These are phyloP conservation scores for Aspergillus indologenus DNA, from an alignment of 495 filamentous ascomycete genomes.

Conservation along the genomic window DNA sequence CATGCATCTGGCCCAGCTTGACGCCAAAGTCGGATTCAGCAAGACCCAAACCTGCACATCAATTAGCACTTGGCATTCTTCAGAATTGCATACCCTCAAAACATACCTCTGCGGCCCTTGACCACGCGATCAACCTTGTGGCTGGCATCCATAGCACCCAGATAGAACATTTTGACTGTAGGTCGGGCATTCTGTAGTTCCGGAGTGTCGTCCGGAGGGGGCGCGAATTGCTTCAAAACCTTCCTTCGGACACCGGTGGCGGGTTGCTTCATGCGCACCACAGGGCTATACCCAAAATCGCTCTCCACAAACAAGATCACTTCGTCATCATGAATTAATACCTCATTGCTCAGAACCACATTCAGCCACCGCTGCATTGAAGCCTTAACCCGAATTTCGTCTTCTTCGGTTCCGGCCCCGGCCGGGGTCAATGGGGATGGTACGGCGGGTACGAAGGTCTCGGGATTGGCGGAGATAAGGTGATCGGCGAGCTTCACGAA, in stretches of 20 bases:
- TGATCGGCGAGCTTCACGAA: conserved; percentile 94
- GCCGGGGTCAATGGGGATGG: conserved; percentile 88
- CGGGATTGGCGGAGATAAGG: conserved; percentile 90
- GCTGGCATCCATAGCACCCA: conserved; percentile 89
- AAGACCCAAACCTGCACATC: conserved; percentile 73
- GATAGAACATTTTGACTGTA: conserved; percentile 91
- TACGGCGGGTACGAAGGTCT: conserved; percentile 95
- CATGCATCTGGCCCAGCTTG: conserved; percentile 77
- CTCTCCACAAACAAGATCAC: conserved; percentile 96
- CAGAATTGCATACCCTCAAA: neutral
- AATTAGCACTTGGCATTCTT: neutral
- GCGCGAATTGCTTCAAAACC: conserved; percentile 97
- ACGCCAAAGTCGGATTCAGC: conserved; percentile 92
- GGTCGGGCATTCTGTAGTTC: conserved; percentile 88
- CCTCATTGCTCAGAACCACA: conserved; percentile 83
- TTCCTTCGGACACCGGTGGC: conserved; percentile 93
- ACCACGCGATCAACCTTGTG: conserved; percentile 96
- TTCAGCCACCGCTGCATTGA: conserved; percentile 95
- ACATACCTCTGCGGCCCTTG: conserved; percentile 82
- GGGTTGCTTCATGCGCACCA: conserved; percentile 92
- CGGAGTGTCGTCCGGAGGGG: conserved; percentile 94
- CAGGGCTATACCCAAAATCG: conserved; percentile 96
- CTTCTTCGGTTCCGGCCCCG: conserved; percentile 94
- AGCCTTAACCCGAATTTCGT: conserved; percentile 83
- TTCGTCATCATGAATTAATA: conserved; percentile 92